Conservation (phyloP, 225 moss, liverwort and hornwort species). For the Pseudoscleropodium purum region DNA sequence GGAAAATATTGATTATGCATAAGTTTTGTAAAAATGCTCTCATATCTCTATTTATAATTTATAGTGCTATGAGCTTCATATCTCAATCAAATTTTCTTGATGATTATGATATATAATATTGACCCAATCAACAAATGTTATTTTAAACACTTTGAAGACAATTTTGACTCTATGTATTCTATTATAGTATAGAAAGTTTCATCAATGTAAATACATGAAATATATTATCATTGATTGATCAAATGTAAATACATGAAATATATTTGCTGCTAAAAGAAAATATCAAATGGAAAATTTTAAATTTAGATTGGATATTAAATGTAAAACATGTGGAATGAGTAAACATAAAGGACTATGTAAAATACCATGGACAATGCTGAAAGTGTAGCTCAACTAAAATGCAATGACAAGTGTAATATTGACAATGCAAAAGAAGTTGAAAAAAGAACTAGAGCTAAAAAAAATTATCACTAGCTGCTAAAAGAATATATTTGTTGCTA, state of each 20-base stretch:
- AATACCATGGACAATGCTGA: constrained; percentile 13
- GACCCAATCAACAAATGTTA: not conserved
- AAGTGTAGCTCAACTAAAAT: not conserved
- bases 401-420: constrained; percentile 30
- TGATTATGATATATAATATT: too few relatives aligned
- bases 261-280: not conserved
- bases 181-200: not conserved
- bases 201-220: too few relatives aligned
- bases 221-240: not conserved
- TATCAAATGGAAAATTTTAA: not conserved
- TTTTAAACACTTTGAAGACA: not conserved
- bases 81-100: not conserved
- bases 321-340: not conserved
- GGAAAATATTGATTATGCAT: not conserved
- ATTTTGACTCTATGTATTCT: not conserved
- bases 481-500: not conserved
- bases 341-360: not conserved
- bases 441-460: constrained; percentile 5
- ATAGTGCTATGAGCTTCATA: accelerated
- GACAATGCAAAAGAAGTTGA: not conserved
- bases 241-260: not conserved
- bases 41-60: too few relatives aligned
- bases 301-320: not conserved
- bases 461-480: too few relatives aligned
- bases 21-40: not conserved